Conservation (phyloP, 2,329 filamentous ascomycete genomes). For the Trichoderma sp. region DNA sequence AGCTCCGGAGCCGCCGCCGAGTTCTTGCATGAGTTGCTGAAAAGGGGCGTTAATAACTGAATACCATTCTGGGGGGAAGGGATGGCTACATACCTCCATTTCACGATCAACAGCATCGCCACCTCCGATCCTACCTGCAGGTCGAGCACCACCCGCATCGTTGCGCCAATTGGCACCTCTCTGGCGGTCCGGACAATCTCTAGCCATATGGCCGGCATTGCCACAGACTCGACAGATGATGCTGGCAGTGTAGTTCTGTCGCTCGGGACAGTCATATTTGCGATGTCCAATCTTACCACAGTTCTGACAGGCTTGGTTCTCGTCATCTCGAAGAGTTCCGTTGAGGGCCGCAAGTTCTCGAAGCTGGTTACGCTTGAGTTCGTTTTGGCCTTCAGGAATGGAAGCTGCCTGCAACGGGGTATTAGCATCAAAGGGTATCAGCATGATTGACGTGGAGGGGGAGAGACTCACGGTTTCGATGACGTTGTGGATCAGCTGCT, state of each 20-base stretch:
- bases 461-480: slow-evolving; percentile 82
- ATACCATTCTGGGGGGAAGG: neutral
- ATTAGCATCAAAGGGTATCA: slow-evolving; percentile 25
- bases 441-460: no score
- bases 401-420: slow-evolving; percentile 74
- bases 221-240: slow-evolving; percentile 99
- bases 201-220: slow-evolving; percentile 96
- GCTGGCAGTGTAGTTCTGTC: slow-evolving; percentile 97
- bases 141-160: slow-evolving; percentile 51
- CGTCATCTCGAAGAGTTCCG: slow-evolving; percentile 97
- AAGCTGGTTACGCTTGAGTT: slow-evolving; percentile 97
- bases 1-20: slow-evolving; percentile 69
- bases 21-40: slow-evolving; percentile 95
- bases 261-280: slow-evolving; percentile 97
- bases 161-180: slow-evolving; percentile 91
- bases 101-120: slow-evolving; percentile 89
- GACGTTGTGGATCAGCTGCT: slow-evolving; percentile 96
- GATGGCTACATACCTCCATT: slow-evolving; percentile 72
- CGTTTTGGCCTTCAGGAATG: slow-evolving; percentile 97
- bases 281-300: slow-evolving; percentile 98
- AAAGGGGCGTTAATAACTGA: neutral
- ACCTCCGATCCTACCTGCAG: slow-evolving; percentile 65
- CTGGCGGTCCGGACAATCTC: slow-evolving; percentile 93
- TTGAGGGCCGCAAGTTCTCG: slow-evolving; percentile 96
- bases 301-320: slow-evolving; percentile 99